Conservation (phyloP, 257 asterid genomes). For the Solanum ossicruentum region DNA sequence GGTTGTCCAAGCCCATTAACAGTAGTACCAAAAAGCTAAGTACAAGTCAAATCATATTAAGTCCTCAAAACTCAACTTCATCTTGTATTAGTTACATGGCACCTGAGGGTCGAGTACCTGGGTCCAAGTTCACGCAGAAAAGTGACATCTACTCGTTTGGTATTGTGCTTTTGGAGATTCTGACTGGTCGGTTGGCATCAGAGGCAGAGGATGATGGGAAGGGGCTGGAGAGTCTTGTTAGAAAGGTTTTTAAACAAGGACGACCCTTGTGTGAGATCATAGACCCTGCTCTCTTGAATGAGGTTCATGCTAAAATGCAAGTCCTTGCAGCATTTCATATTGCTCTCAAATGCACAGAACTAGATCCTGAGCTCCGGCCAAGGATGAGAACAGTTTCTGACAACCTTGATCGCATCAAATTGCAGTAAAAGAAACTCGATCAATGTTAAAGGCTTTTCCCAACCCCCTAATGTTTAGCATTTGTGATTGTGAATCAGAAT, state of each 20-base stretch:
- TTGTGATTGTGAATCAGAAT: neutral
- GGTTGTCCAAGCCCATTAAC: slow-evolving; percentile 24
- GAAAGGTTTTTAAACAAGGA: slow-evolving; percentile 67
- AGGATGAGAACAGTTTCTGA: slow-evolving; percentile 80
- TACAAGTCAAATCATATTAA: slow-evolving; percentile 8
- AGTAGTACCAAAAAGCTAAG: slow-evolving; percentile 25
- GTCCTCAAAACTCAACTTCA: slow-evolving; percentile 19
- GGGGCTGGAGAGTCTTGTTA: slow-evolving; percentile 55
- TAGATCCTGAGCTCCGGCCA: slow-evolving; percentile 78
- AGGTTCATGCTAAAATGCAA: slow-evolving; percentile 83
- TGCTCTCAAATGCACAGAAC: slow-evolving; percentile 67
- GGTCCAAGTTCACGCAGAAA: slow-evolving; percentile 52
- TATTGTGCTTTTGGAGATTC: slow-evolving; percentile 60
- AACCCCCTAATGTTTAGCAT: neutral
- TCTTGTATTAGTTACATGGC: slow-evolving; percentile 30
- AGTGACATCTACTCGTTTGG: slow-evolving; percentile 83
- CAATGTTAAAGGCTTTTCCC: slow-evolving; percentile 1
- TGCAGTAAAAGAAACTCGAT: slow-evolving; percentile 13
- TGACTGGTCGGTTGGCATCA: slow-evolving; percentile 48
- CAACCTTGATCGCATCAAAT: slow-evolving; percentile 51
- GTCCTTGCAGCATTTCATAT: slow-evolving; percentile 76
- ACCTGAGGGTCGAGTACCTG: slow-evolving; percentile 47
- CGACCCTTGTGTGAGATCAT: slow-evolving; percentile 71
- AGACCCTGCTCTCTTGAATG: slow-evolving; percentile 60
- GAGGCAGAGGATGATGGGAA: slow-evolving; percentile 24